Evolutionary conservation across 2,329 filamentous ascomycete species (phyloP).

Genomic region (Penicillium glabrum): DNA sequence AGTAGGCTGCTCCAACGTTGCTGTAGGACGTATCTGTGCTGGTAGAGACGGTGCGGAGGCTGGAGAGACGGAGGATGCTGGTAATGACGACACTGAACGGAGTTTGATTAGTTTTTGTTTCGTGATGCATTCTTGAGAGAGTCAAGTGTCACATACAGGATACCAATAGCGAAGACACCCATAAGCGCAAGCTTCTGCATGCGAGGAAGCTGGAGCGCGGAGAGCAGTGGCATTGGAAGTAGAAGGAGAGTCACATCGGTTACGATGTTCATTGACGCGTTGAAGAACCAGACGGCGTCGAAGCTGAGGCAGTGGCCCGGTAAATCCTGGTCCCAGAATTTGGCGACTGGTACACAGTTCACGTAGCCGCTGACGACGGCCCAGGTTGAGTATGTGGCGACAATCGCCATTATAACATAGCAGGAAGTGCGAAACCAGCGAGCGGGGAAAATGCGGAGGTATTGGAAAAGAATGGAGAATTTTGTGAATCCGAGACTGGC

Average conservation of each 20-base stretch:
- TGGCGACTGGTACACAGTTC: constrained; percentile 42
- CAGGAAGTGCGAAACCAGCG: constrained; percentile 33
- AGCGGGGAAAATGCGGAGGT: constrained; percentile 45
- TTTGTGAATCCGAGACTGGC: constrained; percentile 40
- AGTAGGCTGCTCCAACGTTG: constrained; percentile 43
- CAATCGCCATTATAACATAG: constrained; percentile 33
- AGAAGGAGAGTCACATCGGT: constrained; percentile 44
- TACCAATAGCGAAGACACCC: constrained; percentile 44
- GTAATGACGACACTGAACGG: constrained; percentile 30
- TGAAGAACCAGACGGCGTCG: constrained; percentile 44
- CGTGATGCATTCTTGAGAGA: neutral
- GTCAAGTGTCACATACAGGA: constrained; percentile 26
- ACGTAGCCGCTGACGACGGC: constrained; percentile 41
- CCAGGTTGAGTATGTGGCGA: constrained; percentile 31
- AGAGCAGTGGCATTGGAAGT: constrained; percentile 45
- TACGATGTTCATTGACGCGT: constrained; percentile 43
- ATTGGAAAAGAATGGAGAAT: constrained; percentile 48
- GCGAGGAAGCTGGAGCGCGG: constrained; percentile 40
- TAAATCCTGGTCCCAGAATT: constrained; percentile 41
- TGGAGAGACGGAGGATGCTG: constrained; percentile 31
- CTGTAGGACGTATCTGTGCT: constrained; percentile 29
- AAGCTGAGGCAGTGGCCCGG: constrained; percentile 41
- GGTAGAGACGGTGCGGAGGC: constrained; percentile 24
- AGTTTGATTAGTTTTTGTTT: neutral
- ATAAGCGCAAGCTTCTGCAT: constrained; percentile 43